These are phyloP conservation scores for Boletus sp. DNA, from an alignment of 1,284 basidiomycete genomes.

Conservation along the genomic window DNA sequence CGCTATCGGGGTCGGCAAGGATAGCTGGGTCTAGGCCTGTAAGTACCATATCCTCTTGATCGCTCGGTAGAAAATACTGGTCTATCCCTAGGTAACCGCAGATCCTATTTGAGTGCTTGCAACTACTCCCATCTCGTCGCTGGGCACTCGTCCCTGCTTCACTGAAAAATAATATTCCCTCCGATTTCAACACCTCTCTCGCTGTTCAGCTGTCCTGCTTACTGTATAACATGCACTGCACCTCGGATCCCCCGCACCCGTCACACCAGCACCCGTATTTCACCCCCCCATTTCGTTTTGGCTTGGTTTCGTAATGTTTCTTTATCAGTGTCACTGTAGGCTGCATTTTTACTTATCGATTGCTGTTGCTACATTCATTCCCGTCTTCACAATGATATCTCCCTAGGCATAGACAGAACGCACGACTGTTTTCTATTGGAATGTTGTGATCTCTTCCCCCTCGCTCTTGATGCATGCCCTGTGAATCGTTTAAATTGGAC, in stretches of 20 bases:
- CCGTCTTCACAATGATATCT: conserved; percentile 31
- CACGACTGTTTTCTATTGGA: conserved; percentile 20
- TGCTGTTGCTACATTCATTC: conserved; percentile 34
- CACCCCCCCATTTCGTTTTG: conserved; percentile 19
- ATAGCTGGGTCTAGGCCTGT: conserved; percentile 46
- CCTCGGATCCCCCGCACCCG: conserved; percentile 18
- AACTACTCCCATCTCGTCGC: conserved; percentile 1
- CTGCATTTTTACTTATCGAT: conserved; percentile 28
- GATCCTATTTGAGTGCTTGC: conserved; percentile 4
- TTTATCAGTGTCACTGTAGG: conserved; percentile 30
- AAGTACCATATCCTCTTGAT: conserved; percentile 10
- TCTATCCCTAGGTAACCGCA: conserved; percentile 10
- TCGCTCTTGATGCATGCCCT: neutral
- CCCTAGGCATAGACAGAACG: conserved; percentile 28
- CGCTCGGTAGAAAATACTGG: conserved; percentile 28
- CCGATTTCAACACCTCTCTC: conserved; percentile 14
- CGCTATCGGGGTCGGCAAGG: conserved; percentile 56
- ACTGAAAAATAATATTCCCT: conserved; percentile 10
- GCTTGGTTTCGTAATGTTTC: conserved; percentile 25
- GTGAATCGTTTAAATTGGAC: neutral
- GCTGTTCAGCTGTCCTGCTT: conserved; percentile 20
- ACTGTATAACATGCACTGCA: conserved; percentile 29
- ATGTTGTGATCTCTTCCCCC: neutral
- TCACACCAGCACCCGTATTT: conserved; percentile 21
- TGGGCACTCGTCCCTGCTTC: conserved; percentile 4